These are phyloP conservation scores for Berberis vulgaris DNA, from an alignment of 164 flowering plant species.

Conservation along the genomic window DNA sequence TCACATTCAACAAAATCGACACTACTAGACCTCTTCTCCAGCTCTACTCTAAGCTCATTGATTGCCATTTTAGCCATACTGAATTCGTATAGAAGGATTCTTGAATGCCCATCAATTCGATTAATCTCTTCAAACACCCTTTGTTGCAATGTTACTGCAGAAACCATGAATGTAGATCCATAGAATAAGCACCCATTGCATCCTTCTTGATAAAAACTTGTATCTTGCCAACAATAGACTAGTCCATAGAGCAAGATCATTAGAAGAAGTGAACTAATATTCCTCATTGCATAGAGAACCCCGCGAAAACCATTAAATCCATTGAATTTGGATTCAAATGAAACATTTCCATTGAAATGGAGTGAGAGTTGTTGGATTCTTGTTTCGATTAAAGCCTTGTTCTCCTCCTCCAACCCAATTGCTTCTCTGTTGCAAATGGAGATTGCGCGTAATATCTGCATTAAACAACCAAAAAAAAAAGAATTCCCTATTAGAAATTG, in stretches of 20 bases:
- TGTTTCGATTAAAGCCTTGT: conserved; percentile 62
- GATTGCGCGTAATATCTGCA: conserved; percentile 64
- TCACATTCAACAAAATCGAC: conserved; percentile 29
- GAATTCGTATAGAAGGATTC: conserved; percentile 61
- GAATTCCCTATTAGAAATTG: too few relatives aligned
- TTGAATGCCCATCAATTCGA: conserved; percentile 37
- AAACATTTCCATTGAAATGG: conserved; percentile 47
- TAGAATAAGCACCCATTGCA: conserved; percentile 56
- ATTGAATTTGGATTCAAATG: conserved; percentile 58
- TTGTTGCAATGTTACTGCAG: conserved; percentile 63
- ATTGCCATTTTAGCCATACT: conserved; percentile 44
- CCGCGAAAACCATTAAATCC: conserved; percentile 86
- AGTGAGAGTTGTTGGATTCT: conserved; percentile 55
- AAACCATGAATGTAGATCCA: conserved; percentile 64
- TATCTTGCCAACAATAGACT: conserved; percentile 63
- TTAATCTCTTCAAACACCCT: conserved; percentile 58
- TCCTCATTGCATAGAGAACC: conserved; percentile 81
- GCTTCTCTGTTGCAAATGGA: conserved; percentile 68
- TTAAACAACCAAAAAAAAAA: not conserved
- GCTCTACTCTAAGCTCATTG: conserved; percentile 65
- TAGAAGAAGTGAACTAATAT: conserved; percentile 66
- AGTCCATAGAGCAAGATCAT: conserved; percentile 72
- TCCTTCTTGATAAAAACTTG: conserved; percentile 29
- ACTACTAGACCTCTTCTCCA: conserved; percentile 39
- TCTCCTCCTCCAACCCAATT: conserved; percentile 72